Conservation (phyloP, 2,329 filamentous ascomycete genomes). For the Alternaria arbusti region DNA sequence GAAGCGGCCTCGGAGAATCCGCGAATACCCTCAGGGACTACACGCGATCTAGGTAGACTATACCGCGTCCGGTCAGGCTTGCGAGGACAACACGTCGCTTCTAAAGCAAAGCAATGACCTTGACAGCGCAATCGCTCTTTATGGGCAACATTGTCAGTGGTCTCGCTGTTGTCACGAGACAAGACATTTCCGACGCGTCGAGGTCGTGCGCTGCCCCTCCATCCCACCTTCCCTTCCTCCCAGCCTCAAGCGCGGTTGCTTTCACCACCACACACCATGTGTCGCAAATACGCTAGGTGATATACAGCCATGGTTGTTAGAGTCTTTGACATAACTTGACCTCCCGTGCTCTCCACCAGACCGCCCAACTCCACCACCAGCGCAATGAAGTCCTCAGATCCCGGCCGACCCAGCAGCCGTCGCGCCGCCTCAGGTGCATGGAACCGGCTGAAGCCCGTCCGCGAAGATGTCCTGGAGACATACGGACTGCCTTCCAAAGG, state of each 20-base stretch:
- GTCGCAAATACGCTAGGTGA: slow-evolving; percentile 2
- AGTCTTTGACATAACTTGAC: not conserved
- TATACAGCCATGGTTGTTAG: not conserved
- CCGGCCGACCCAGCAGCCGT: slow-evolving; percentile 43
- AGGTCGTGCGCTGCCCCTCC: slow-evolving; percentile 22
- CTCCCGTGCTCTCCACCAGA: not conserved
- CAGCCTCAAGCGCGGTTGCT: slow-evolving; percentile 28
- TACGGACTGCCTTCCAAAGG: slow-evolving; percentile 91
- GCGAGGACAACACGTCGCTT: slow-evolving; percentile 8
- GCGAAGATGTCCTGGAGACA: slow-evolving; percentile 76
- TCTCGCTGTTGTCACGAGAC: not conserved
- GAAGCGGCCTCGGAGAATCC: not conserved
- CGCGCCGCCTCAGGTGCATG: slow-evolving; percentile 48
- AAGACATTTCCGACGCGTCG: not conserved
- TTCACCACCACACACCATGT: slow-evolving; percentile 9
- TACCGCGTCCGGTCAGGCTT: slow-evolving; percentile 7
- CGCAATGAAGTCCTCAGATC: slow-evolving; percentile 41
- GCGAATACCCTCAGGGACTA: not conserved
- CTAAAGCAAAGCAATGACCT: not conserved
- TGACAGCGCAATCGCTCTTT: not conserved
- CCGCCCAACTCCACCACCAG: not conserved
- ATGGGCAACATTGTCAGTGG: not conserved
- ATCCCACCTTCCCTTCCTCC: slow-evolving; percentile 30
- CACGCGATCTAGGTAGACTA: not conserved
- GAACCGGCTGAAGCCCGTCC: slow-evolving; percentile 69